phyloP scores from a whole-genome alignment of 768 basidiomycete species.

The Kwoniella bestiolae region DNA sequence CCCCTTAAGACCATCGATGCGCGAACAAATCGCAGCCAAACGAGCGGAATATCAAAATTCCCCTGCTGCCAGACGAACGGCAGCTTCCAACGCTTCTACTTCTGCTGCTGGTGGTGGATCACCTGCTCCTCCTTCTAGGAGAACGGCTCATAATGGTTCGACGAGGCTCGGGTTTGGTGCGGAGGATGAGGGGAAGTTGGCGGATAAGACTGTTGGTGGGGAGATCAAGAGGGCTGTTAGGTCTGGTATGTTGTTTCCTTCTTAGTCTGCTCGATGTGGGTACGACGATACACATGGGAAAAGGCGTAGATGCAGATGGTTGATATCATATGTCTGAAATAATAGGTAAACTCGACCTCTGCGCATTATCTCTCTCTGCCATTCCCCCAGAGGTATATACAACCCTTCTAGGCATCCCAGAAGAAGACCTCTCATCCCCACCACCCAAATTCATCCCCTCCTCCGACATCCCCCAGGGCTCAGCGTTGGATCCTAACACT shows the following conservation, averaged over 20 bases:
- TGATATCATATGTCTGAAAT: not conserved
- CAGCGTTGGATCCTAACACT: conserved; percentile 14
- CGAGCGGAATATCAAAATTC: conserved; percentile 35
- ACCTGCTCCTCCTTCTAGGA: not conserved
- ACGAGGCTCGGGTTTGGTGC: too few species aligned
- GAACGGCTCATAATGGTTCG: conserved; percentile 3
- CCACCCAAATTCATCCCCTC: conserved; percentile 16
- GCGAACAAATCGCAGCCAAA: conserved; percentile 51
- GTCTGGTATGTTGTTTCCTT: conserved; percentile 33
- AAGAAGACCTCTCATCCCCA: conserved; percentile 32
- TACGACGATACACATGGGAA: not conserved
- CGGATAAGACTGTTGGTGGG: conserved; percentile 33
- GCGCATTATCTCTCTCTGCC: conserved; percentile 23
- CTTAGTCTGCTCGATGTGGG: not conserved
- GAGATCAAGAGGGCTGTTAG: conserved; percentile 39
- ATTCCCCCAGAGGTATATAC: conserved; percentile 46
- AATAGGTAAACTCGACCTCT: conserved; percentile 49
- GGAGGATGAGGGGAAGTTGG: conserved; percentile 21
- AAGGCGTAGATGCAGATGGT: not conserved
- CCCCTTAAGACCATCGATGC: conserved; percentile 22
- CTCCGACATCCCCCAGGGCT: not conserved
- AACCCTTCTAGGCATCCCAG: conserved; percentile 34
- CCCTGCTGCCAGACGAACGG: conserved; percentile 11
- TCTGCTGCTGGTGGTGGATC: conserved; percentile 3
- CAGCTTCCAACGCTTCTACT: conserved; percentile 3